These are phyloP conservation scores for Bothriochloa decipiens DNA, from an alignment of 176 grass and related monocot species.

Conservation along the genomic window DNA sequence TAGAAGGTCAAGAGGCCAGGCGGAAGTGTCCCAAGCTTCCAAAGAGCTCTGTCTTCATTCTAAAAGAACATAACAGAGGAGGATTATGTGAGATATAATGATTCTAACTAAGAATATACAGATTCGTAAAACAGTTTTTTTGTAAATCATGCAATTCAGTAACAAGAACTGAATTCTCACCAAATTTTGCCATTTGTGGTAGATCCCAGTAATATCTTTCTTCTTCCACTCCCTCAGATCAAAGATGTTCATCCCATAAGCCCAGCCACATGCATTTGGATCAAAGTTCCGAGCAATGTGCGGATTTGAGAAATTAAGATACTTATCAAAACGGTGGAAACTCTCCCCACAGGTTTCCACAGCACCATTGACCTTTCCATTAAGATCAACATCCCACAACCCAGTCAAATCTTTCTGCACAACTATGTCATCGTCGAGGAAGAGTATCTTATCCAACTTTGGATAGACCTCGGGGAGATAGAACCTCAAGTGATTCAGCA, in stretches of 20 bases:
- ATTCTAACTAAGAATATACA: neutral
- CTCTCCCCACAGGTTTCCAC: conserved; percentile 95
- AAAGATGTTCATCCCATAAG: conserved; percentile 99
- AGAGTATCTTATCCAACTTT: conserved; percentile 94
- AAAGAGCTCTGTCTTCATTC: conserved; percentile 98
- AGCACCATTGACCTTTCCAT: conserved; percentile 94
- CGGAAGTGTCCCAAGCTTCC: conserved; percentile 96
- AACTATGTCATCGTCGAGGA: conserved; percentile 98
- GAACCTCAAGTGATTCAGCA: conserved; percentile 97
- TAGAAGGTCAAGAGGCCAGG: conserved; percentile 95
- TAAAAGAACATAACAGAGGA: conserved; percentile 41
- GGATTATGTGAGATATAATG: conserved; percentile 19
- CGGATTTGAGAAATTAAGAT: conserved; percentile 99
- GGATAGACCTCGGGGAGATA: conserved; percentile 99
- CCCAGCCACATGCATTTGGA: conserved; percentile 97
- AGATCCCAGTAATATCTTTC: conserved; percentile 98
- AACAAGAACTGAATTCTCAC: conserved; percentile 42
- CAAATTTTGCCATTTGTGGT: conserved; percentile 97
- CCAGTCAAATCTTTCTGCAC: conserved; percentile 99
- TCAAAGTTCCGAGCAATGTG: conserved; percentile 97
- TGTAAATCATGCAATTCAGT: neutral
- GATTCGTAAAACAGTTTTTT: neutral
- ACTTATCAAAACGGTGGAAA: conserved; percentile 99
- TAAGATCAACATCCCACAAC: conserved; percentile 95
- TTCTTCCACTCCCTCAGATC: conserved; percentile 93